Evolutionary conservation across 306 rosid species (phyloP).

Genomic region (Cercis canadensis): DNA sequence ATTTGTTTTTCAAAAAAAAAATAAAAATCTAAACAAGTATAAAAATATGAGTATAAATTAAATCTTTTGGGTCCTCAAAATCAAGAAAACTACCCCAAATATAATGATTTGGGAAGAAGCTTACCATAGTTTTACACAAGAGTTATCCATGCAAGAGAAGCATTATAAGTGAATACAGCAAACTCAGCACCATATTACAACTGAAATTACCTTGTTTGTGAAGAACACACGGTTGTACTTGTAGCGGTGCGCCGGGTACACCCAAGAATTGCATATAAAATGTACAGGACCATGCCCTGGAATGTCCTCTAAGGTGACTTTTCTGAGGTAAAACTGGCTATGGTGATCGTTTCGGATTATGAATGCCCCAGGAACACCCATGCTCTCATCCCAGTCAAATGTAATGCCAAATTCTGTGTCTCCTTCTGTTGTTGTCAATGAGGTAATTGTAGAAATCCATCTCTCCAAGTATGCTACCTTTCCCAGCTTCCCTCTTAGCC

Average conservation of each 20-base stretch:
- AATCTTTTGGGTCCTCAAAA: too few relatives aligned
- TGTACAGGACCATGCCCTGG: constrained; percentile 62
- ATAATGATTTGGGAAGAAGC: too few relatives aligned
- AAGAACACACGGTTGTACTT: constrained; percentile 72
- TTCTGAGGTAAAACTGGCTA: constrained; percentile 77
- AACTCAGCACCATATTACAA: neutral
- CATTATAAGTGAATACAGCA: neutral
- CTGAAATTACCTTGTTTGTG: constrained; percentile 65
- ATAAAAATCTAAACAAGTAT: too few relatives aligned
- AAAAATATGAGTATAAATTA: too few relatives aligned
- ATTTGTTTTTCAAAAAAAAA: too few relatives aligned
- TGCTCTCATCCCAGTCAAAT: constrained; percentile 76
- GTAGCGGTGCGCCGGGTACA: constrained; percentile 82
- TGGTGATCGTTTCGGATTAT: constrained; percentile 68
- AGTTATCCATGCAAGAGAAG: neutral
- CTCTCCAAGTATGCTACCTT: constrained; percentile 64
- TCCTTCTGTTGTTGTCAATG: constrained; percentile 38
- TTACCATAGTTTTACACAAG: too few relatives aligned
- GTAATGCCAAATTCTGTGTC: constrained; percentile 55
- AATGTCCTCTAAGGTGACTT: constrained; percentile 65
- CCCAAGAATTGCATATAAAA: constrained; percentile 96
- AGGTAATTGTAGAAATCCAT: constrained; percentile 62
- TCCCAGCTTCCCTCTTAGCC: constrained; percentile 58
- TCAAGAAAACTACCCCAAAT: too few relatives aligned
- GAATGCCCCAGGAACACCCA: constrained; percentile 85